Base-by-base conservation (phyloP, 768 basidiomycete species). In the Lactifluus echinatus region DNA sequence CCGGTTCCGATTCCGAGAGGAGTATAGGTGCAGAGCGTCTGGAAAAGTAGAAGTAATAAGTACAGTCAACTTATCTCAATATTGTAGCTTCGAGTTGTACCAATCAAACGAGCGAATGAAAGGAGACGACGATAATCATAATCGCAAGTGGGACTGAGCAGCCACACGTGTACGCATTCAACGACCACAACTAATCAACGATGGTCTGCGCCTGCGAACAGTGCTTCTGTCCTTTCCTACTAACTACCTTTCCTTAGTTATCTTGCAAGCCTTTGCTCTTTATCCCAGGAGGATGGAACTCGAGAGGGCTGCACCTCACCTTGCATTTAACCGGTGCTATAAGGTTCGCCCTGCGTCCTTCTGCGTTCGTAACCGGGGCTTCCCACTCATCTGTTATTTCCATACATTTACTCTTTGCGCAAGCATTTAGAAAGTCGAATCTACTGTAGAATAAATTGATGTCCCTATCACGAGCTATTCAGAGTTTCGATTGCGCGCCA, bases 401-500 rank as follows among this genome's bases (percentile, higher is more conserved):
- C 11, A 12, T 14, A 4, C 39, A 19, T 19, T 7, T 10, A 31
- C 4, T 31, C 36, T 37, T 37, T 37, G 17, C n/a, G n/a, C 11
- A 11, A 37, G 5, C 14, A 7, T 19, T 19, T 10, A 8, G 19
- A 40, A 17, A 21, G 39, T 21, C n/a, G 17, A 19, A 23, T 14
- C 40, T 42, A 42, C 40, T 23, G n/a, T 17, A 50, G 8, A 3
- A 26, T 6, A 14, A 37, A 10, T 29, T 19, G 8, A 26, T 8
- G 21, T 12, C 49, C 28, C 24, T 23, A 3, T n/a, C 28, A 21
- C 15, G 23, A 4, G 24, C 31, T 39, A 17, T 6, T 44, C 55
- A 63, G 12, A 61, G 46, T 43, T 50, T 49, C 47, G 47, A 36
- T 1, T 33, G 48, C 52, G 37, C n/a, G n/a, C 77, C 70, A 4